Base-by-base conservation (phyloP, 805 yeast species). In the Kregervanrija delftensis region DNA sequence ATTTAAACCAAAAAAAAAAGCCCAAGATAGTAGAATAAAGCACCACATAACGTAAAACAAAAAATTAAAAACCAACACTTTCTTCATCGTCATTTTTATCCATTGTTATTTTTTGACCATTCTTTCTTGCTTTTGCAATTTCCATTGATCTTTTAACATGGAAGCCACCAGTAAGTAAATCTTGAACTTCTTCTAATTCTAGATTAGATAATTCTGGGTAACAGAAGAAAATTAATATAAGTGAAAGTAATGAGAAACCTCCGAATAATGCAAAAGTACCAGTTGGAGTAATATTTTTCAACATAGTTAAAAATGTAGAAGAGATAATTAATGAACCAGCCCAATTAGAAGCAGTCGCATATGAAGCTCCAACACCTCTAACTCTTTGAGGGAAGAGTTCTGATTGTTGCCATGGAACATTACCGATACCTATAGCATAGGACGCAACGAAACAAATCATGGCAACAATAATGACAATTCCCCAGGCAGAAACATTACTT, bases 341-440 rank as follows among this genome's bases (percentile, higher is more conserved):
- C 99, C 99, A 91, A 69, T 91, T 91, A 37, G 90, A 81, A 12
- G 93, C 91, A 11, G 97, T 87, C 2, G 96, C 89, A 57, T 79
- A 83, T 47, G 96, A 86, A 9, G 89, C 81, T 49, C 98, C 98
- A 39, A 88, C 74, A 47, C 96, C 95, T 63, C 99, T 80, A 32
- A 91, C 96, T 49, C 81, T 77, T 72, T 90, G 96, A 33, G 97
- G 93, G 69, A 93, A 89, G 59, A 91, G 70, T 66, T 91, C 99
- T 46, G 91, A 84, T 61, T 93, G 97, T 61, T 91, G 96, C 99
- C 99, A 91, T 45, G 98, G 97, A 44, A 88, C 93, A 64, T 91
- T 90, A 67, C 99, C 99, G 54, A 90, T 86, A 54, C 98, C 98
- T 53, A 87, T 71, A 40, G 97, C 96, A 62, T 90, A 91, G 43